Conservation (phyloP, 139 green algal species). For the Medakamo hakoo region DNA sequence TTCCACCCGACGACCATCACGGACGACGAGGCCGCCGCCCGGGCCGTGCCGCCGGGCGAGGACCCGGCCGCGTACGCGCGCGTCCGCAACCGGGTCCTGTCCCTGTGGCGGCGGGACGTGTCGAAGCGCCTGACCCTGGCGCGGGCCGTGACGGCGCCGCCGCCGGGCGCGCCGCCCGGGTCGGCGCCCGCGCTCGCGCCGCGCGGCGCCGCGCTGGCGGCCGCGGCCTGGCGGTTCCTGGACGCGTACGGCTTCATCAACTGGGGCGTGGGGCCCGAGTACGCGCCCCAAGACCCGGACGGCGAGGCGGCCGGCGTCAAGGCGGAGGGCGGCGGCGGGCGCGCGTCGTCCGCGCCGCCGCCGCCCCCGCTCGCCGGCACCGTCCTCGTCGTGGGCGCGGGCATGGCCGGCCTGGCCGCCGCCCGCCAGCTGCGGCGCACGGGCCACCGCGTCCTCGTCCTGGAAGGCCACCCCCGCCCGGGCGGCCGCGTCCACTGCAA, state of each 20-base stretch:
- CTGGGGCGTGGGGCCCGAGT: constrained; percentile 47
- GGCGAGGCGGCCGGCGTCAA: too few relatives aligned
- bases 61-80: constrained; percentile 5
- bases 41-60: background rate
- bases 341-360: too few relatives aligned
- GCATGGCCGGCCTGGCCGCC: constrained; percentile 55
- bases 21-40: background rate
- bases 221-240: constrained; percentile 45
- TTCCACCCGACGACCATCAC: background rate
- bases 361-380: too few relatives aligned
- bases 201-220: constrained; percentile 9
- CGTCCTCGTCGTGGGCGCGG: constrained; percentile 80
- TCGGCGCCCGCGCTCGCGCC: constrained; percentile 1
- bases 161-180: constrained; percentile 7
- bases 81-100: constrained; percentile 50
- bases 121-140: constrained; percentile 24
- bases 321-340: background rate
- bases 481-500: constrained; percentile 68
- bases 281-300: constrained; percentile 11
- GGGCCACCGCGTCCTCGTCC: constrained; percentile 66
- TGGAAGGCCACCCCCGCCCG: constrained; percentile 59
- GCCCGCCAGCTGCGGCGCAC: constrained; percentile 61
- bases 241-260: constrained; percentile 70
- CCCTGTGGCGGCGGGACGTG: constrained; percentile 19
- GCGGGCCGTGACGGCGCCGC: constrained; percentile 17